Base-by-base conservation (phyloP, 257 asterid genomes). In the Gardenia jasminoides region DNA sequence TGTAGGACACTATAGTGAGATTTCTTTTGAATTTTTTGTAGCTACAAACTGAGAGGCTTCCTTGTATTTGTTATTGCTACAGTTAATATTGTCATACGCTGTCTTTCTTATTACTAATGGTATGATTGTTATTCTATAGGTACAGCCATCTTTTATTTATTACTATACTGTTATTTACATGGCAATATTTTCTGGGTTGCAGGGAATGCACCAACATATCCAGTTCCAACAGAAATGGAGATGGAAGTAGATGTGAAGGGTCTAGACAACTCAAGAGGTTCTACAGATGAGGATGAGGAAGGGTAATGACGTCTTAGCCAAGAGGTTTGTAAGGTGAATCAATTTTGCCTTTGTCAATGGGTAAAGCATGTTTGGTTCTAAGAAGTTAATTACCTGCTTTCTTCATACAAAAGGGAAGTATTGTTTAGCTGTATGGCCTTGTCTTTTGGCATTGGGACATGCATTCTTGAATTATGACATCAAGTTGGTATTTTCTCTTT, bases 181-280 rank as follows among this genome's bases (percentile, higher is more conserved):
- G 50, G 76, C 20, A 28, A 33, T 16, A 31, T 72, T 17, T 66
- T 79, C 39, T 61, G 70, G 46, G 10, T 62, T 82, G 88, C 82
- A 87, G 90, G 86, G 44, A 65, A 69, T 67, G 76, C 80, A 62
- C 84, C 85, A 43, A 33, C 82, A 15, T 70, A 80, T 81, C 86
- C 82, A 15, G 33, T 72, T 5, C 67, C 83, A 28, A 36, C 54
- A 33, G 83, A 81, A 78, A 75, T 73, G 75, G 85, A 74, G 22
- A 75, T 77, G 79, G 88, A 80, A 79, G 84, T 82, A 61, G 82
- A 84, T 69, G 80, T 82, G 77, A 78, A 68, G 80, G 68, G 72
- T 71, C 62, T 75, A 46, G 70, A 78, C 36, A 75, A 69, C 73
- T 31, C 74, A 59, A 82, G 41, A 26, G 82, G 56, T 28, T 65